Evolutionary conservation across 768 basidiomycete genomes (phyloP), one percentile per base, ranked within the genome.

Genomic region (Tylopilus cervinicoccineus): DNA sequence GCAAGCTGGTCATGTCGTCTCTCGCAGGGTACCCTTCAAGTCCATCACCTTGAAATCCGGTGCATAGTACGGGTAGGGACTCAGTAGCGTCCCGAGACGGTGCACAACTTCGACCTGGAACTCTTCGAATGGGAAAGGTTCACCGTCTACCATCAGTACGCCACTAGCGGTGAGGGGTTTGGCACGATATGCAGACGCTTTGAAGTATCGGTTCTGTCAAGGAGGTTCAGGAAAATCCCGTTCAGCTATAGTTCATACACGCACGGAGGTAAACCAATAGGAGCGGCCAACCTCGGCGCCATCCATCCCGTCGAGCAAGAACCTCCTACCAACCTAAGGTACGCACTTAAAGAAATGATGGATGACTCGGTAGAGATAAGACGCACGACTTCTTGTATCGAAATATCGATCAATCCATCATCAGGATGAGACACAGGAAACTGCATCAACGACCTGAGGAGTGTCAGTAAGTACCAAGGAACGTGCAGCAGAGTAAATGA

Each of bases 361-460:
- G 24, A n/a, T 31, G 8, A 45, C 14, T 26, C 8, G 9, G 7
- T 16, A 10, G 14, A 13, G 38, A 41, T 17, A 36, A 38, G 10
- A 45, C 79, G 31, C 58, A 87, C 90, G 48, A 73, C 54, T 46
- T 79, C 76, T 72, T 90, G 83, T 32, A 77, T 72, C 36, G 78
- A 76, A 36, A 93, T 64, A 56, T 92, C 90, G 44, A 93, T 81
- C 26, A 83, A 64, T 0, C 89, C 88, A 58, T 93, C 88, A 50
- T 86, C 79, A 0, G 88, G 86, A 42, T 84, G 63, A 19, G 88
- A 88, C 4, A 88, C 83, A 0, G 89, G 92, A 60, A 92, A 93
- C 22, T 88, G 81, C 84, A 92, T 84, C 31, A 86, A 73, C 48
- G 86, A 84, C 16, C 85, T 85, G 43, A 50, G 13, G 26, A 26